These are phyloP conservation scores for Macrolepiota dolichaula DNA, from an alignment of 768 basidiomycete species.

Conservation along the genomic window DNA sequence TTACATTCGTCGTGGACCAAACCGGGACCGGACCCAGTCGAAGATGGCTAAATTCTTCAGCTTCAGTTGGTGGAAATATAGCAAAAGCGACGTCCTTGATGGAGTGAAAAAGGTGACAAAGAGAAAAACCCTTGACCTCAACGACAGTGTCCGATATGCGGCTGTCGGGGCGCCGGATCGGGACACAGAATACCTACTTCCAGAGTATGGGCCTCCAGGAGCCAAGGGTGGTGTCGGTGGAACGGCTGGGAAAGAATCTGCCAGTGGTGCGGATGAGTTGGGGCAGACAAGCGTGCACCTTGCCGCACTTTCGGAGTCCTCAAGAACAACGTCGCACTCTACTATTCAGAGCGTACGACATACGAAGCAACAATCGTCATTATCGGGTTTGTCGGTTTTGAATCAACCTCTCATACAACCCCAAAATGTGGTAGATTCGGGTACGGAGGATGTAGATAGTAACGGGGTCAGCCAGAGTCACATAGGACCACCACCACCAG, in stretches of 20 bases:
- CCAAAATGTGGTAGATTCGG: not conserved
- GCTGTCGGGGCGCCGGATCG: not conserved
- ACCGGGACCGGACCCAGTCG: not conserved
- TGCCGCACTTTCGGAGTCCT: not conserved
- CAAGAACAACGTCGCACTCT: not conserved
- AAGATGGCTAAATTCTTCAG: not conserved
- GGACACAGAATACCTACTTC: not conserved
- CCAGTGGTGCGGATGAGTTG: not conserved
- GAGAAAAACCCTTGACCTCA: not conserved
- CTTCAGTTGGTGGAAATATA: not conserved
- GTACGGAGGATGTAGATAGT: not conserved
- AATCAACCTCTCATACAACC: slow-evolving; percentile 4
- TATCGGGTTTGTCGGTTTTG: slow-evolving; percentile 3
- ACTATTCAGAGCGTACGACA: not conserved
- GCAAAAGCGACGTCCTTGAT: not conserved
- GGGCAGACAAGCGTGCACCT: not conserved
- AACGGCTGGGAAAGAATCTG: not conserved
- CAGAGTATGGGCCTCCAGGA: not conserved
- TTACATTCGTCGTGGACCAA: not conserved
- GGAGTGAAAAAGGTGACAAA: not conserved
- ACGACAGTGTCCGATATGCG: slow-evolving; percentile 1
- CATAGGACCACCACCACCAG: not conserved
- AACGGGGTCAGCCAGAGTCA: not conserved
- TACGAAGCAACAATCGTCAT: not conserved
- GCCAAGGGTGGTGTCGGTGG: not conserved